phyloP scores from a whole-genome alignment of 1,139 yeast genomes.

The Arxiozyma bovina region DNA sequence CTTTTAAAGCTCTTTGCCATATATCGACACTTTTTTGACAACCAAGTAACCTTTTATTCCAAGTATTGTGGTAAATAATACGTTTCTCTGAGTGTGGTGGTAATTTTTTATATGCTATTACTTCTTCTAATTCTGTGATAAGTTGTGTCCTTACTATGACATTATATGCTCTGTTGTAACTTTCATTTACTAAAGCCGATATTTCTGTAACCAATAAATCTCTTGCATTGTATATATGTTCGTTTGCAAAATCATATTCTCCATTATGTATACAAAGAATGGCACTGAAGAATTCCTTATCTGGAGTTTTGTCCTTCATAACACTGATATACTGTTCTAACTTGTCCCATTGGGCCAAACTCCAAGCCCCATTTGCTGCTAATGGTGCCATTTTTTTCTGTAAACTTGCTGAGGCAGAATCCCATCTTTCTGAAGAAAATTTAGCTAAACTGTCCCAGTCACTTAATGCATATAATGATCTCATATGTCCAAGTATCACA shows the following conservation, averaged over 20 bases:
- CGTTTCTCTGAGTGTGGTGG: constrained; percentile 80
- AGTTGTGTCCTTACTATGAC: constrained; percentile 96
- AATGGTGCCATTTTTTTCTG: constrained; percentile 85
- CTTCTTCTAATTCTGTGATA: constrained; percentile 94
- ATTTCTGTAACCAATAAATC: constrained; percentile 89
- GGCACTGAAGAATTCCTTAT: constrained; percentile 90
- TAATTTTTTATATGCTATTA: constrained; percentile 75
- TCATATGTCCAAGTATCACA: constrained; percentile 93
- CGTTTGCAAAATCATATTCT: constrained; percentile 73
- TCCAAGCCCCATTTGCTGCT: constrained; percentile 99
- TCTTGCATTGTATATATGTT: constrained; percentile 76
- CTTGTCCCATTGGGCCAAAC: constrained; percentile 92
- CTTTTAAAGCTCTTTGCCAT: constrained; percentile 95
- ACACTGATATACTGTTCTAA: constrained; percentile 88
- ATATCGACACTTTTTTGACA: constrained; percentile 96
- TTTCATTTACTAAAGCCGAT: constrained; percentile 89
- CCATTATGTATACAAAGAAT: constrained; percentile 78
- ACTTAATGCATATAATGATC: constrained; percentile 94
- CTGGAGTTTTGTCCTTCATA: constrained; percentile 90
- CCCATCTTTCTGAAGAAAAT: constrained; percentile 84
- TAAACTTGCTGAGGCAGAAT: constrained; percentile 58
- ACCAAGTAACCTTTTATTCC: constrained; percentile 89
- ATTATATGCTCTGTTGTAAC: constrained; percentile 94
- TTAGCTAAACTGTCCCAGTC: constrained; percentile 94
- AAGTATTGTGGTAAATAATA: constrained; percentile 73